Conservation (phyloP, 306 rosid species). For the Astragalus glycyphyllos region DNA sequence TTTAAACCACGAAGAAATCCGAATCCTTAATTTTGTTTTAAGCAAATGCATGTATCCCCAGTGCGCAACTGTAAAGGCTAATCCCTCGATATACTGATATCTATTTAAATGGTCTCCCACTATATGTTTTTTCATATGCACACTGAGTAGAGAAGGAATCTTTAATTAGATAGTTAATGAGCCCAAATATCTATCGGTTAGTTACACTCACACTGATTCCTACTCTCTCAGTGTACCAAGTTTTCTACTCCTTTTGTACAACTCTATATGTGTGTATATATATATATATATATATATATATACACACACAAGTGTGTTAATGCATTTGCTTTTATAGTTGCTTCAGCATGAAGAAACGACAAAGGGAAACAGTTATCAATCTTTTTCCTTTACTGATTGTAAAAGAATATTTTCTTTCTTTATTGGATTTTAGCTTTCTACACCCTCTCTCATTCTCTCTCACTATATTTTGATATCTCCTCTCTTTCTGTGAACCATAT, state of each 20-base stretch:
- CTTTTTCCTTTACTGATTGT: slow-evolving; percentile 44
- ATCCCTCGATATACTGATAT: too few species aligned
- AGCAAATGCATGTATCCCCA: too few species aligned
- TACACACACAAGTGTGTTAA: slow-evolving; percentile 7
- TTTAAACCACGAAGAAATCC: slow-evolving; percentile 15
- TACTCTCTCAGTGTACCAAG: slow-evolving; percentile 27
- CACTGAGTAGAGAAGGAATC: too few species aligned
- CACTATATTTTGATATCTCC: slow-evolving; percentile 34
- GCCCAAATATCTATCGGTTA: too few species aligned
- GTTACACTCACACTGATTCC: background rate
- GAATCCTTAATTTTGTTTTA: background rate
- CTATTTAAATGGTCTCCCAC: too few species aligned
- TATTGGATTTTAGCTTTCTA: slow-evolving; percentile 48
- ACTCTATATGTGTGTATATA: slow-evolving; percentile 11
- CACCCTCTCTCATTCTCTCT: slow-evolving; percentile 37
- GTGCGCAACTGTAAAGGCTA: too few species aligned
- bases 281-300: too few species aligned
- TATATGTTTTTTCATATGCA: too few species aligned
- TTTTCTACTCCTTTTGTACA: slow-evolving; percentile 31
- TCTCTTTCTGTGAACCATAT: slow-evolving; percentile 30
- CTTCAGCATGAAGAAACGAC: slow-evolving; percentile 71
- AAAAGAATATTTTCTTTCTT: slow-evolving; percentile 41
- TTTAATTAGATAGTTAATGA: too few species aligned
- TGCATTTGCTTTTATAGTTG: slow-evolving; percentile 50
- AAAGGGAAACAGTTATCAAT: slow-evolving; percentile 47